phyloP scores from a whole-genome alignment of 2,329 filamentous ascomycete genomes.

The Alternaria arbusti region DNA sequence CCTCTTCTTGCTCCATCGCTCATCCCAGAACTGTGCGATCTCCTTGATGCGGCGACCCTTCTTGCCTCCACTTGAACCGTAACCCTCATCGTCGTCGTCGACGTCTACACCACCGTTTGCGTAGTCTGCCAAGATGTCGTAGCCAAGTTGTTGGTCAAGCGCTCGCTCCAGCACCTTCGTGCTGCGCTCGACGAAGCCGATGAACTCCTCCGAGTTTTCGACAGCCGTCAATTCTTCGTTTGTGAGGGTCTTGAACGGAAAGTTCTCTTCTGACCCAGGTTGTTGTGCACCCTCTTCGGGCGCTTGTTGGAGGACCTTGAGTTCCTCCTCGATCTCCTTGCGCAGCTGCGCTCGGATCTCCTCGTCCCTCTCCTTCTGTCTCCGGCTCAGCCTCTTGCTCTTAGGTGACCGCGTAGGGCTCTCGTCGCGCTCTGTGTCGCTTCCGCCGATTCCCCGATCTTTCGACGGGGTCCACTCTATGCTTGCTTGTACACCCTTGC shows the following conservation, averaged over 20 bases:
- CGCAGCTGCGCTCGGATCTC: conserved; percentile 84
- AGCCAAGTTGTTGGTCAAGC: conserved; percentile 91
- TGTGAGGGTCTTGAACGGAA: conserved; percentile 79
- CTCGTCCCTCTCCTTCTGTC: conserved; percentile 83
- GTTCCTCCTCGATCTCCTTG: conserved; percentile 90
- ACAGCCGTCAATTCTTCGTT: conserved; percentile 88
- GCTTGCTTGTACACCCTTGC: conserved; percentile 92
- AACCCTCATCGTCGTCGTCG: conserved; percentile 80
- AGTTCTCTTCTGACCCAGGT: conserved; percentile 60
- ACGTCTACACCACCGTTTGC: conserved; percentile 77
- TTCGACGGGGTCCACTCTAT: conserved; percentile 70
- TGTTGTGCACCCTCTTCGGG: conserved; percentile 50
- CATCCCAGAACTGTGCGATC: conserved; percentile 90
- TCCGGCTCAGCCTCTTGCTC: conserved; percentile 77
- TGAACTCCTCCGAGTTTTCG: conserved; percentile 88
- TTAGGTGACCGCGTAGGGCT: conserved; percentile 59
- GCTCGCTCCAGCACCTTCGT: conserved; percentile 97
- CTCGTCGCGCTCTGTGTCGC: conserved; percentile 67
- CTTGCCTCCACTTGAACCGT: conserved; percentile 72
- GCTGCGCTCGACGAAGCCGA: conserved; percentile 92
- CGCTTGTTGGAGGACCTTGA: conserved; percentile 68
- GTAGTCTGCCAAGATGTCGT: conserved; percentile 95
- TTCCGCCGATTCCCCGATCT: conserved; percentile 60
- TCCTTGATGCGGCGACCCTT: conserved; percentile 81
- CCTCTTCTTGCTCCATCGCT: conserved; percentile 94